Evolutionary conservation across 2,329 filamentous ascomycete genomes (phyloP).

Genomic region (Colletotrichum chlorophyti): DNA sequence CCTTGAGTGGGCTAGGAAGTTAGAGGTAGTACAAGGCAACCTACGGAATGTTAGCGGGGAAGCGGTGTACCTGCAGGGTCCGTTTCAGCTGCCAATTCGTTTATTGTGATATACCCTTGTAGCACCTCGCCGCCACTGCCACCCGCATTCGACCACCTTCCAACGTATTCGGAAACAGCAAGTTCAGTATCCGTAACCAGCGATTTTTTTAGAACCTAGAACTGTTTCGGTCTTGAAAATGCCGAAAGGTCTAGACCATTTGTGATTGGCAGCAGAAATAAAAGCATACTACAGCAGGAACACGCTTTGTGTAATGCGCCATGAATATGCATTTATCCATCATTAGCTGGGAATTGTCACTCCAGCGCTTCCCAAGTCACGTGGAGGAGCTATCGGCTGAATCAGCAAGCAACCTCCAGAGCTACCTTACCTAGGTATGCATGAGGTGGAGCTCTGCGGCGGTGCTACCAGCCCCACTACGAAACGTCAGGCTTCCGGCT

Average conservation of each 20-base stretch:
- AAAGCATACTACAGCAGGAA: too few relatives aligned
- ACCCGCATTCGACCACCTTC: conserved; percentile 12
- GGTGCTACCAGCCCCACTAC: conserved; percentile 36
- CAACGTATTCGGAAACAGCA: conserved; percentile 1
- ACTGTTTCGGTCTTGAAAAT: not conserved
- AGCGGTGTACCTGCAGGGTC: conserved; percentile 29
- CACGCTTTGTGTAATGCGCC: too few relatives aligned
- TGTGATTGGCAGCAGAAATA: too few relatives aligned
- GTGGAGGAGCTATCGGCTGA: conserved; percentile 3
- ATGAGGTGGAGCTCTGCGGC: conserved; percentile 20
- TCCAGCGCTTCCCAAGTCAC: conserved; percentile 5
- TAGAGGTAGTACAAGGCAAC: conserved; percentile 20
- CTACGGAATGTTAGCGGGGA: conserved; percentile 22
- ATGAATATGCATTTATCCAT: conserved; percentile 6
- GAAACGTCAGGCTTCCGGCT: conserved; percentile 43
- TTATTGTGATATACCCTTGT: conserved; percentile 15
- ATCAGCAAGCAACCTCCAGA: conserved; percentile 17
- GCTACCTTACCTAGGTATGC: conserved; percentile 1
- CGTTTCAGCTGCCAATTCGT: conserved; percentile 26
- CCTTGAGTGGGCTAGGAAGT: conserved; percentile 1
- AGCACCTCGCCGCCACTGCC: not conserved
- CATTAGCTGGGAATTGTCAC: conserved; percentile 22
- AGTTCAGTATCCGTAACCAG: not conserved
- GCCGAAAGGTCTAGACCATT: not conserved
- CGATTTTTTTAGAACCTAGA: not conserved